Percentiles rank a stretch among this genome's conserved stretches.
Conservation (phyloP, 2,329 filamentous ascomycete genomes). For the Fusarium protoensiforme region DNA sequence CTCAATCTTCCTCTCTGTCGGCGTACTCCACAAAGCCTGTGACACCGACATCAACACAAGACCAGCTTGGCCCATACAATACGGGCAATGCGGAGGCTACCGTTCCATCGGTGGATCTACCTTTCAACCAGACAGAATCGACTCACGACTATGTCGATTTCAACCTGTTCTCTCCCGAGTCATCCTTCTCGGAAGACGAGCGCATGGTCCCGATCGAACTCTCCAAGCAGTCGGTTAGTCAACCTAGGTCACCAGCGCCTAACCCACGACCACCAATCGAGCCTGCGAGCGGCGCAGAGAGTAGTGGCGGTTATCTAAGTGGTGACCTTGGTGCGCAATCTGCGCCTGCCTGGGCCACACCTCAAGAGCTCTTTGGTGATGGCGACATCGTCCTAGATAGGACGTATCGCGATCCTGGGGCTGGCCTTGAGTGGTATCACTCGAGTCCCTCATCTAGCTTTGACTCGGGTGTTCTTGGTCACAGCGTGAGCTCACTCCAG, state of each 20-base stretch:
- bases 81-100: conserved; percentile 8
- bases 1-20: conserved; percentile 45
- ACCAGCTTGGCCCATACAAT: conserved; percentile 17
- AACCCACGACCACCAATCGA: conserved; percentile 22
- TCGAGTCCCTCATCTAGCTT: conserved; percentile 9
- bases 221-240: conserved; percentile 30
- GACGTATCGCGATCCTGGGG: conserved; percentile 32
- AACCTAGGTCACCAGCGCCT: conserved; percentile 28
- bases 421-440: conserved; percentile 11
- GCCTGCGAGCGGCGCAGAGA: conserved; percentile 6
- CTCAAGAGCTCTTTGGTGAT: conserved; percentile 12
- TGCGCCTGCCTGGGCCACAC: background rate
- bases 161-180: conserved; percentile 64
- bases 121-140: conserved; percentile 37
- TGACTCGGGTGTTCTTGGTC: conserved; percentile 3
- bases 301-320: background rate
- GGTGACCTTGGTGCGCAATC: conserved; percentile 12
- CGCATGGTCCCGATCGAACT: conserved; percentile 48
- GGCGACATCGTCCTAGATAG: conserved; percentile 15
- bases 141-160: conserved; percentile 63
- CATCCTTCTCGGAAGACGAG: conserved; percentile 62
- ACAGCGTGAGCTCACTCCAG: background rate
- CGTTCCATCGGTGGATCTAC: conserved; percentile 28
- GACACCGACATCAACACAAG: conserved; percentile 41
- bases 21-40: conserved; percentile 42